These are phyloP conservation scores for Croton setiger DNA, from an alignment of 441 rosid genomes.

Conservation along the genomic window DNA sequence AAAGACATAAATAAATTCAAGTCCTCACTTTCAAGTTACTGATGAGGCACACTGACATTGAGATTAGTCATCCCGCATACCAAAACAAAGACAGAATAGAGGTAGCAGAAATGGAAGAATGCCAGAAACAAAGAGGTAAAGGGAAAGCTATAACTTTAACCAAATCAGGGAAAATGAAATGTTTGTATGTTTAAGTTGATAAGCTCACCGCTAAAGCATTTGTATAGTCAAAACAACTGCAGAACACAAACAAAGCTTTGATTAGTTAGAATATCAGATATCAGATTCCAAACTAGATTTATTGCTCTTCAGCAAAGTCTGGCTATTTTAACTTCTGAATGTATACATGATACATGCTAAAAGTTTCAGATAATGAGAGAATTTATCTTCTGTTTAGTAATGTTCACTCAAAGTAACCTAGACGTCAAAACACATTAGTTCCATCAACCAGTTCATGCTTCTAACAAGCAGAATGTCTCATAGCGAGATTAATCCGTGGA, in stretches of 20 bases:
- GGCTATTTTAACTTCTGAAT: neutral
- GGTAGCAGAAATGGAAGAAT: neutral
- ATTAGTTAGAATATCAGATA: conserved; percentile 19
- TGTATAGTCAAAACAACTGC: conserved; percentile 97
- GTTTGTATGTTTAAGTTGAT: neutral
- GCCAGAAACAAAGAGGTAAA: neutral
- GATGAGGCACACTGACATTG: neutral
- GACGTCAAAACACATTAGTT: neutral
- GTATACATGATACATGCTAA: neutral
- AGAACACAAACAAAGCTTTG: conserved; percentile 21
- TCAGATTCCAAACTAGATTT: conserved; percentile 2
- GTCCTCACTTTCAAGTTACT: neutral
- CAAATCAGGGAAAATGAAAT: conserved; percentile 9
- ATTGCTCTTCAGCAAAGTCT: neutral
- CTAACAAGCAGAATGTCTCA: neutral
- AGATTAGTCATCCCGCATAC: neutral
- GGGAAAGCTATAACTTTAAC: neutral
- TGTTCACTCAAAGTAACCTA: conserved; percentile 5
- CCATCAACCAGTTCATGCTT: neutral
- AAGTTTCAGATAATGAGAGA: neutral
- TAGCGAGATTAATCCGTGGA: neutral
- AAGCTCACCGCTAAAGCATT: conserved; percentile 91
- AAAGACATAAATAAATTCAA: neutral
- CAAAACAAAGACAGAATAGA: neutral
- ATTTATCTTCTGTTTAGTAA: neutral